Evolutionary conservation across 768 basidiomycete species (phyloP), one percentile per base, ranked within the genome.

Genomic region (Russula compacta): DNA sequence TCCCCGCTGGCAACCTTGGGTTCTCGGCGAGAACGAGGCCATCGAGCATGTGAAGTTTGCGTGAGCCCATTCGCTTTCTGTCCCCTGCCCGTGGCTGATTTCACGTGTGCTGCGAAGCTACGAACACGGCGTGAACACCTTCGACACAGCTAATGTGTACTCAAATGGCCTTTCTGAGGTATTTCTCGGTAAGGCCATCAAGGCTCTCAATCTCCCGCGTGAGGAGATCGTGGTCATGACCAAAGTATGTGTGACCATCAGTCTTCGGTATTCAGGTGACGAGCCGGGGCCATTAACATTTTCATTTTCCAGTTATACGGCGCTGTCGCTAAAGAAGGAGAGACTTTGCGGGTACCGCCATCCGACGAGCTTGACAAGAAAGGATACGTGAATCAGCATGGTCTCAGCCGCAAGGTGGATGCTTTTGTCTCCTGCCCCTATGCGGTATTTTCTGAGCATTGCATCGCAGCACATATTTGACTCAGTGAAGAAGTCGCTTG

Each of bases 401-500:
- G 75, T 6, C 67, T 74, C 1, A 70, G 68, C 35, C 71, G 78
- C 49, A 78, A 75, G 69, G 73, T 73, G 15, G 12, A 53, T 43
- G 17, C 10, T 39, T 42, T 4, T 6, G 19, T 12, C 29, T 52
- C 53, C 52, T 48, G 10, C 35, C 7, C 6, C 35, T 29, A 19
- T 44, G 11, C 5, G 11, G 12, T n/a, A 17, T 49, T 50, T 58
- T 39, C 1, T 64, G 53, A 60, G 24, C 14, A n/a, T 36, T 39
- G 49, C 14, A 6, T 24, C 14, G 2, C 49, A 89, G 83, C 82
- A 85, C 66, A 89, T 91, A 42, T 91, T 92, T 65, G 85, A 84
- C 38, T 74, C 82, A 0, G 80, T 86, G 39, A 83, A 84, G 67
- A 72, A 74, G 15, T 82, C 82, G 48, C 71, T 91, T 60, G 72